Base-by-base conservation (phyloP, 371 early-diverging fungal genomes). In the Syncephalastrum racemosum region DNA sequence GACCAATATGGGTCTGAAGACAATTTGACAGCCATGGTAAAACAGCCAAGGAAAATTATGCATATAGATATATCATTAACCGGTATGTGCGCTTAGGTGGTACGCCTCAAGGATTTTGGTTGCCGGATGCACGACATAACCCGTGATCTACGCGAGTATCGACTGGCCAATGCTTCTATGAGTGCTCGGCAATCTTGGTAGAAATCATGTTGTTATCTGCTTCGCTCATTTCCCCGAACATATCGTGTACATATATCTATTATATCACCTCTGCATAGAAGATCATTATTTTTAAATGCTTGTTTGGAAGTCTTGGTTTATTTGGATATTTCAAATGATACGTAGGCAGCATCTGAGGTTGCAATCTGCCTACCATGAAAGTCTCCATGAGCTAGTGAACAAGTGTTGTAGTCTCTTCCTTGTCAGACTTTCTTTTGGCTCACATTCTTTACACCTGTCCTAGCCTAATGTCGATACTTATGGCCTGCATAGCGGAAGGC, bases 31-130 rank as follows among this genome's bases (percentile, higher is more conserved):
- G 87, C 86, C 12, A 62, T 86, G 76, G 86, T 85, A 75, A 45
- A 48, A 44, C 27, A 19, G 20, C 27, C 8, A 15, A 40, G 18
- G n/a, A 36, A 27, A 50, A 10, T 16, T 39, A 50, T 13, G 20
- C 8, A 27, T 31, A 46, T 50, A 13, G 31, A 18, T 54, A 15
- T 24, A 19, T 19, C 48, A 59, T 20, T n/a, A 42, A 16, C 20
- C 22, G 10, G 2, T 10, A 31, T 8, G 12, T 31, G 8, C 36
- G 12, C 10, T 10, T 64, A 85, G 84, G 88, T 90, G n/a, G 80
- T 91, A 25, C 78, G 88, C 46, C 63, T 91, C 55, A 88, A 86
- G 23, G 86, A 82, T n/a, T 91, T 91, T 91, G 90, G 87, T 16
- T 64, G 77, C 25, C 55, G 79, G 41, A 85, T 90, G 83, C 79